These are phyloP conservation scores for Trapa bicornis DNA, from an alignment of 345 rosid species.

Conservation along the genomic window DNA sequence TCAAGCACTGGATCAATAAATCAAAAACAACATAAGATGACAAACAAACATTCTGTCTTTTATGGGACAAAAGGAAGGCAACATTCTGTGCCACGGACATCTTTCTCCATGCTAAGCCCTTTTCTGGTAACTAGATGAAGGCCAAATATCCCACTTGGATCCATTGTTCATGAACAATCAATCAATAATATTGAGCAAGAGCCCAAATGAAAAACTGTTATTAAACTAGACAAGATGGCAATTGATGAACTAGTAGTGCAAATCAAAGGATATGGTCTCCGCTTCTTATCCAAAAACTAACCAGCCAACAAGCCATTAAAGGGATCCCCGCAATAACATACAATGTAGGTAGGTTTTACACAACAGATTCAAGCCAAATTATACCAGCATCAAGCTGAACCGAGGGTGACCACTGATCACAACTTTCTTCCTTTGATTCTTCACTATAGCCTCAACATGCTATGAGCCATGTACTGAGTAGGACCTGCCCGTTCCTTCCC, in stretches of 20 bases:
- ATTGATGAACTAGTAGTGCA: conserved; percentile 1
- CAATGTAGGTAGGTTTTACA: not conserved
- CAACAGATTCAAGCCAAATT: not conserved
- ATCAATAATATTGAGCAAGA: no score
- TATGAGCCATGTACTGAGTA: not conserved
- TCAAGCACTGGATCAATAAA: not conserved
- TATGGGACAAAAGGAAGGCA: not conserved
- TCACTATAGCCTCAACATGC: not conserved
- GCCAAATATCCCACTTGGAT: no score
- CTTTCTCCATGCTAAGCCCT: no score
- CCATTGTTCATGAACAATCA: no score
- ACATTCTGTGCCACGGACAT: no score
- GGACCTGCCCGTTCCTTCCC: not conserved
- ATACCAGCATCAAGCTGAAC: not conserved
- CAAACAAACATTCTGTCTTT: not conserved
- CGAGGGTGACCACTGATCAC: not conserved
- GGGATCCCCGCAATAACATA: not conserved
- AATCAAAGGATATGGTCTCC: not conserved
- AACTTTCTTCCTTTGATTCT: not conserved
- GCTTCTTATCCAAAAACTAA: not conserved
- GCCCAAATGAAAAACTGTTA: not conserved
- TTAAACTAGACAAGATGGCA: not conserved
- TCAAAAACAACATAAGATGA: not conserved
- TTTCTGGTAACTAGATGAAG: no score
- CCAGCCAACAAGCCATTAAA: not conserved